Evolutionary conservation across 176 grass and related monocot genomes (phyloP), one percentile per base, ranked within the genome.

Genomic region (Zizania latifolia): DNA sequence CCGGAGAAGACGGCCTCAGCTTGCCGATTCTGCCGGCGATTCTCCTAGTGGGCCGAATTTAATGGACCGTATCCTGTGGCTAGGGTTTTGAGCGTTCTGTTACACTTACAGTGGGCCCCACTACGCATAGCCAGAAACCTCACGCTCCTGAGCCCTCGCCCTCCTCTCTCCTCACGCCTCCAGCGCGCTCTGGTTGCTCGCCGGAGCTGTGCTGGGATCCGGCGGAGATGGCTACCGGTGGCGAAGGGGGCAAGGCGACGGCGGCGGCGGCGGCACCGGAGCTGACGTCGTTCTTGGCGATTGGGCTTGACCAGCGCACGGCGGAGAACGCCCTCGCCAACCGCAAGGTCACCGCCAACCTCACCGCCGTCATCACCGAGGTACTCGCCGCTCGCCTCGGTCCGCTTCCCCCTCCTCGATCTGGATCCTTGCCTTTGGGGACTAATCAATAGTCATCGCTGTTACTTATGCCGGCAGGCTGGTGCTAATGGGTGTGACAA

Each of bases 321-420:
- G 88, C 83, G 56, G 78, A 84, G 79, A 90, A 90, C 54, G 84
- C 68, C 24, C 75, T 90, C 70, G 80, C 75, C 63, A 90, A 90
- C 57, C 61, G 73, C 30, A 90, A 86, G 78, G 79, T 90, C 55
- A 90, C 88, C 8, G n/a, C 88, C 29, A 90, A 90, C 37, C 84
- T 86, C 55, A 61, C 77, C 8, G 70, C 80, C 37, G 79, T 90
- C 62, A 86, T 86, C 75, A 65, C 74, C 32, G 79, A 86, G 88
- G 88, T 86, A 75, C 29, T 8, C 36, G 4, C 32, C 8, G 3
- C 32, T 27, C 21, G 2, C 54, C 10, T 57, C 17, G n/a, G n/a
- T 22, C 22, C 50, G 50, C n/a, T 53, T 53, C 32, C 6, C 60
- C 31, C 3, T 17, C 19, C 36, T 64, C 19, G 33, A 12, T 64